These are phyloP conservation scores for Magnaporthiopsis rhizophila DNA, from an alignment of 2,329 filamentous ascomycete genomes.

Conservation along the genomic window DNA sequence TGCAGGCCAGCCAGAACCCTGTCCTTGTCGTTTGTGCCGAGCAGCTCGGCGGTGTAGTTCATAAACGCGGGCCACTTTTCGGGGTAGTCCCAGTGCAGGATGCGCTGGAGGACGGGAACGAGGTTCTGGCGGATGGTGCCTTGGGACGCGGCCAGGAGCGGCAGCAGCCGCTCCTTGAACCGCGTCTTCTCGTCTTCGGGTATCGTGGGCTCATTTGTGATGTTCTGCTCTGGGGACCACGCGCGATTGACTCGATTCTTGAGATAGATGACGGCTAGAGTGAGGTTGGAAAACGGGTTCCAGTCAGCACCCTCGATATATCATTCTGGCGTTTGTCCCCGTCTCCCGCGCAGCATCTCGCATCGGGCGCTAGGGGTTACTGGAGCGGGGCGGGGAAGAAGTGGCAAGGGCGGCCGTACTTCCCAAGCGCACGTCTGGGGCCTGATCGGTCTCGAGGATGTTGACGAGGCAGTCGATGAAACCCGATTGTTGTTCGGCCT, in stretches of 20 bases:
- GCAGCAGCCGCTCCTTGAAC: constrained; percentile 81
- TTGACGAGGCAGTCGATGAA: constrained; percentile 88
- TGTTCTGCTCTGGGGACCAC: constrained; percentile 74
- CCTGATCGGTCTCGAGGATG: constrained; percentile 82
- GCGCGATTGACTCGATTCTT: constrained; percentile 95
- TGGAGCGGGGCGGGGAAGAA: constrained; percentile 8
- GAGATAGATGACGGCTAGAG: constrained; percentile 83
- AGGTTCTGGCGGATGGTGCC: constrained; percentile 85
- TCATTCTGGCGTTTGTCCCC: neutral
- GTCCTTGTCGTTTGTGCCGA: constrained; percentile 76
- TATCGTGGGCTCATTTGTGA: constrained; percentile 60
- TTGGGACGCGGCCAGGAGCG: constrained; percentile 73
- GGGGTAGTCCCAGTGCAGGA: constrained; percentile 92
- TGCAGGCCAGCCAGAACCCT: constrained; percentile 91
- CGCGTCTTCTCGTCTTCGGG: constrained; percentile 81
- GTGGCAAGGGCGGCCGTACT: constrained; percentile 49
- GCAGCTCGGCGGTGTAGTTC: constrained; percentile 80
- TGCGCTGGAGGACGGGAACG: constrained; percentile 89
- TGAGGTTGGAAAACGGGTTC: constrained; percentile 3
- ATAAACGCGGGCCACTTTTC: constrained; percentile 91
- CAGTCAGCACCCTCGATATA: constrained; percentile 7
- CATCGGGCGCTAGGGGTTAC: too few species aligned
- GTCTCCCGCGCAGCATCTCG: neutral
- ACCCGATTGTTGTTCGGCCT: constrained; percentile 86
- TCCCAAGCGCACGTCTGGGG: constrained; percentile 75